Base-by-base conservation (phyloP, 208 protist species). In the Wallacemonas sp. region DNA sequence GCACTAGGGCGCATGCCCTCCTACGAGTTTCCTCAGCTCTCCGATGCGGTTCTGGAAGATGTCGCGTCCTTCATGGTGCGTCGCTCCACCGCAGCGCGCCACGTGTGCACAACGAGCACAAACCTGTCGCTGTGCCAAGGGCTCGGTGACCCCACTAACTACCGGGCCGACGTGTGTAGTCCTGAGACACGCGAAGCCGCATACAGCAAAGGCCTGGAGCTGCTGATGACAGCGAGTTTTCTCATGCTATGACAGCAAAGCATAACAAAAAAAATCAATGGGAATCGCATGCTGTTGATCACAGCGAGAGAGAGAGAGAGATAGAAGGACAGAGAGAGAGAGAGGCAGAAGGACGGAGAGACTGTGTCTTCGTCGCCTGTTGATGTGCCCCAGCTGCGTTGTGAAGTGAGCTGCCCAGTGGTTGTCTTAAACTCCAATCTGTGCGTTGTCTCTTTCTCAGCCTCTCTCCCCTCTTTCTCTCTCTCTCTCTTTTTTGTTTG, bases 181-280 rank as follows among this genome's bases (percentile, higher is more conserved):
- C 47, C 77, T 2, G 51, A 67, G 12, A 14, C 45, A 5, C 63
- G 51, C 14, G 56, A 15, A 1, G 46, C 39, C 6, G 31, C 64
- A 14, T 44, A 75, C 26, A 21, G 71, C 6, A 64, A 54, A 6
- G 81, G 70, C 1, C 62, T 70, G n/a, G 42, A 71, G 22, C 58
- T 87, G 22, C 70, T 87, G 66, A 69, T 65, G 22, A 70, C 66
- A 8, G 77, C 77, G 2, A 65, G 75, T n/a, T 84, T 82, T 44
- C 66, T 87, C 0, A 71, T 85, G 49, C 47, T 85, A 39, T 84
- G 59, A 63, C 2, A 46, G 17, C n/a, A n/a, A n/a, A n/a, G n/a
- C n/a, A n/a, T n/a, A 34, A 2, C 11, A 9, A 66, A 41, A 42
- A 21, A 55, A 3, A 30, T 24, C 4, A n/a, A 4, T 24, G 12